phyloP scores from a whole-genome alignment of 345 rosid genomes.

The Citrus australasica region DNA sequence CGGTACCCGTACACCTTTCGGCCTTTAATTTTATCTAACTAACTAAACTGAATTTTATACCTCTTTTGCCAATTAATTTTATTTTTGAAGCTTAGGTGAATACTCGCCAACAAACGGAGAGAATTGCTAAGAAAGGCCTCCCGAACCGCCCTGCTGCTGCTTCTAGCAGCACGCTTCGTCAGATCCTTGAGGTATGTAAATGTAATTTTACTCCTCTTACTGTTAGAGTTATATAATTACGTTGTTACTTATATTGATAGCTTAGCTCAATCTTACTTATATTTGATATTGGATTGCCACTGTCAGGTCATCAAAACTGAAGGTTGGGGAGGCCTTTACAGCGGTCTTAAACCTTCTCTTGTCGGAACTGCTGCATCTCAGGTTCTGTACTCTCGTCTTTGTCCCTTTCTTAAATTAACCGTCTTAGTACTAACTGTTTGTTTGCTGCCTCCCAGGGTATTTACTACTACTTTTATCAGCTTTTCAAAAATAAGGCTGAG shows the following conservation, averaged over 20 bases:
- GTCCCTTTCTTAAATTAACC: neutral
- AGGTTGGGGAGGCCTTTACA: constrained; percentile 71
- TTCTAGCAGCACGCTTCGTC: constrained; percentile 34
- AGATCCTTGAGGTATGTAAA: constrained; percentile 40
- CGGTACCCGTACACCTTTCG: constrained; percentile 22
- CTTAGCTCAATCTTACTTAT: neutral
- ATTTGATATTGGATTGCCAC: neutral
- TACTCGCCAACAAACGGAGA: constrained; percentile 70
- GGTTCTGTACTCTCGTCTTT: constrained; percentile 17
- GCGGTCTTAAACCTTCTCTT: constrained; percentile 71
- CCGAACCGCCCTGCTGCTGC: constrained; percentile 8
- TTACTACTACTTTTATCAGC: constrained; percentile 68
- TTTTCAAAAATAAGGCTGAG: constrained; percentile 64
- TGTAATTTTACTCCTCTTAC: too few relatives aligned
- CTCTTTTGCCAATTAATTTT: neutral
- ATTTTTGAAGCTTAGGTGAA: constrained; percentile 40
- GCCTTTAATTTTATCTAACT: neutral
- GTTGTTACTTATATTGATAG: neutral
- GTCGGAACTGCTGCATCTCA: constrained; percentile 70
- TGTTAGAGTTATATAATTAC: neutral
- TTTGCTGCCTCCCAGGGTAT: constrained; percentile 42
- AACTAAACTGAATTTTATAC: neutral
- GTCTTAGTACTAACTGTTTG: neutral
- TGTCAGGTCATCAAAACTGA: constrained; percentile 40
- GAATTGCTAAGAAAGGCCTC: constrained; percentile 43